Percentiles rank a stretch among this genome's conserved stretches.
These are phyloP conservation scores for Passiflora organensis DNA, from an alignment of 345 rosid species.

Conservation along the genomic window DNA sequence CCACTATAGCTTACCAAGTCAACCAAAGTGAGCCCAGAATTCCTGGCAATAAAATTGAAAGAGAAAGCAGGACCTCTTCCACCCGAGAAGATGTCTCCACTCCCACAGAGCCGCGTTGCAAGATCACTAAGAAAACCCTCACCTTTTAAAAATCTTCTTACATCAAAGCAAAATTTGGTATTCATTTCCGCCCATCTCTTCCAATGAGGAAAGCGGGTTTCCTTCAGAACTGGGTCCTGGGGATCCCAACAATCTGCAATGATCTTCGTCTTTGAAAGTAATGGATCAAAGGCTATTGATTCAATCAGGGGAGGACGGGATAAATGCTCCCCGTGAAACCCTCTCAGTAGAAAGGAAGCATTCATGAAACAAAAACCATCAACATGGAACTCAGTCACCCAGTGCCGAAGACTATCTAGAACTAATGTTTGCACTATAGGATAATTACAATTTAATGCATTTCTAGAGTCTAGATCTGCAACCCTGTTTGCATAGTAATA, in stretches of 20 bases:
- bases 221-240: conserved; percentile 29
- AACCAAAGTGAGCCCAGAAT: conserved; percentile 75
- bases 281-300: conserved; percentile 86
- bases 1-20: conserved; percentile 83
- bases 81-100: conserved; percentile 69
- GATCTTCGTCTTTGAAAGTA: conserved; percentile 67
- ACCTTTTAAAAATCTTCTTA: conserved; percentile 72
- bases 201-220: conserved; percentile 76
- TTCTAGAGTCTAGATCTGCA: conserved; percentile 32
- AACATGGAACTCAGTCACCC: conserved; percentile 80
- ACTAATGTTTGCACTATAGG: conserved; percentile 68
- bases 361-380: conserved; percentile 90
- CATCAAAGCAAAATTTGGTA: conserved; percentile 53
- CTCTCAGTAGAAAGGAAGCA: conserved; percentile 66
- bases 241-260: conserved; percentile 84
- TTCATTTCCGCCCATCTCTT: conserved; percentile 83
- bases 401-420: conserved; percentile 70
- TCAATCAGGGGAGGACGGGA: conserved; percentile 84
- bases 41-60: conserved; percentile 65
- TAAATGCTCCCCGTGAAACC: conserved; percentile 56
- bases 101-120: conserved; percentile 91
- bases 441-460: conserved; percentile 64
- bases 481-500: conserved; percentile 42
- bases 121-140: conserved; percentile 60
- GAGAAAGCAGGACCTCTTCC: conserved; percentile 92